Evolutionary conservation across 73 alveolate genomes (phyloP).

Genomic region (Paramecium bursaria): DNA sequence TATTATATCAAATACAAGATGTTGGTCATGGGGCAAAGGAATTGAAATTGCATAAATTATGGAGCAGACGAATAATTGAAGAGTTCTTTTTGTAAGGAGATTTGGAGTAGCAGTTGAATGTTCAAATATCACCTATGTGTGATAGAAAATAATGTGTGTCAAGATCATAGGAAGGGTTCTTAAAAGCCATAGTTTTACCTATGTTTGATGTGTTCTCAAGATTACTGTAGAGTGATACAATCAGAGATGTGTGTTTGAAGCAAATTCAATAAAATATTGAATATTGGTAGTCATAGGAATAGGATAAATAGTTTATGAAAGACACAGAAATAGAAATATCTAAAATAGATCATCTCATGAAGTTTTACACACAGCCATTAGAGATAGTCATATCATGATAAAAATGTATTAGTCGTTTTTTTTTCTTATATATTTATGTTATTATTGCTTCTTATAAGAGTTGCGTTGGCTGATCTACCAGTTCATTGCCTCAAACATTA

Average conservation of each 20-base stretch:
- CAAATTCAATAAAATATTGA: slow-evolving; percentile 17
- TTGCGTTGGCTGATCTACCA: slow-evolving; percentile 29
- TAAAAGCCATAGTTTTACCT: slow-evolving; percentile 42
- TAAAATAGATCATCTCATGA: slow-evolving; percentile 5
- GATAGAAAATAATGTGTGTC: slow-evolving; percentile 53
- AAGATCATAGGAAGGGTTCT: slow-evolving; percentile 47
- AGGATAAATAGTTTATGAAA: slow-evolving; percentile 33
- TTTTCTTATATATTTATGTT: too few species aligned
- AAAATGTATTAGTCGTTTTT: too few species aligned
- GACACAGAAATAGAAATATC: slow-evolving; percentile 11
- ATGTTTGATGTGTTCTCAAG: slow-evolving; percentile 35
- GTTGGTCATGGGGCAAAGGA: slow-evolving; percentile 65
- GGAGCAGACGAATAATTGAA: slow-evolving; percentile 61
- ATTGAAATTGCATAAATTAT: slow-evolving; percentile 31
- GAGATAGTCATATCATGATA: too few species aligned
- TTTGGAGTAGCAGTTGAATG: slow-evolving; percentile 34
- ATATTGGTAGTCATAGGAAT: slow-evolving; percentile 10
- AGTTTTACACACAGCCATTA: too few species aligned
- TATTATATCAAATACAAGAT: slow-evolving; percentile 11
- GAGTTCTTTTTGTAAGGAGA: slow-evolving; percentile 69
- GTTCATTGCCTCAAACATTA: slow-evolving; percentile 47
- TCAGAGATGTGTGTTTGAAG: not conserved
- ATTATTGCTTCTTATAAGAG: too few species aligned
- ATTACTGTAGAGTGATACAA: slow-evolving; percentile 9
- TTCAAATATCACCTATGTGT: slow-evolving; percentile 63